phyloP scores from a whole-genome alignment of 345 rosid species.

The Arabidopsis arenosa region DNA sequence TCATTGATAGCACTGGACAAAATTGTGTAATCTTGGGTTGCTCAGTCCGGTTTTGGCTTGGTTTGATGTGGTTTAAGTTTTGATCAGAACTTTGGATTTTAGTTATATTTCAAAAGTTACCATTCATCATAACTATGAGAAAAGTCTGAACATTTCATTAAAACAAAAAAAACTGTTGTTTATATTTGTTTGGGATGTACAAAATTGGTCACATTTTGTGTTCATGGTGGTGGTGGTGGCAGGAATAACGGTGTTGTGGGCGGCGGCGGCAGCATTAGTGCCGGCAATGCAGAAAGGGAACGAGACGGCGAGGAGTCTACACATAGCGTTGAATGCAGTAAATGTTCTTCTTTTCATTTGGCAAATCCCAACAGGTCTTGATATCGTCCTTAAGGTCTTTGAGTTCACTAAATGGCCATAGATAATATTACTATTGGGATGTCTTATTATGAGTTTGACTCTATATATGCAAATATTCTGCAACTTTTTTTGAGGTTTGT shows the following conservation, averaged over 20 bases:
- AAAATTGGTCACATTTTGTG: not conserved
- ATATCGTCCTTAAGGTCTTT: conserved; percentile 76
- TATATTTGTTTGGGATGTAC: not conserved
- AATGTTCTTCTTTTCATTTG: conserved; percentile 75
- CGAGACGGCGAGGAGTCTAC: conserved; percentile 82
- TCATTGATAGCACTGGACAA: not conserved
- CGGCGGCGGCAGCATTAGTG: conserved; percentile 78
- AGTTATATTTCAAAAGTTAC: no score
- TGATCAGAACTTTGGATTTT: not conserved
- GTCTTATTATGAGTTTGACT: conserved; percentile 2
- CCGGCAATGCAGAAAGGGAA: conserved; percentile 93
- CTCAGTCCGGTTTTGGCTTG: conserved; percentile 3
- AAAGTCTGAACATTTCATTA: not conserved
- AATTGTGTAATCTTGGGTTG: not conserved
- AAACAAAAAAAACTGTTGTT: not conserved
- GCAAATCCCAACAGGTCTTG: conserved; percentile 89
- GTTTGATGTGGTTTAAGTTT: not conserved
- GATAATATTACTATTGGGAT: conserved; percentile 5
- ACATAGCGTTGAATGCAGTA: conserved; percentile 72
- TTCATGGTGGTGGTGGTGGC: conserved; percentile 31
- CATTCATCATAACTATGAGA: not conserved
- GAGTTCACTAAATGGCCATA: conserved; percentile 93
- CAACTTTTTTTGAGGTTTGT: conserved; percentile 9
- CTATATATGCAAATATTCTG: not conserved
- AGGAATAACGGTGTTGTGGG: conserved; percentile 88